These are phyloP conservation scores for Trichoderma hamatum DNA, from an alignment of 2,329 filamentous ascomycete species.

Conservation along the genomic window DNA sequence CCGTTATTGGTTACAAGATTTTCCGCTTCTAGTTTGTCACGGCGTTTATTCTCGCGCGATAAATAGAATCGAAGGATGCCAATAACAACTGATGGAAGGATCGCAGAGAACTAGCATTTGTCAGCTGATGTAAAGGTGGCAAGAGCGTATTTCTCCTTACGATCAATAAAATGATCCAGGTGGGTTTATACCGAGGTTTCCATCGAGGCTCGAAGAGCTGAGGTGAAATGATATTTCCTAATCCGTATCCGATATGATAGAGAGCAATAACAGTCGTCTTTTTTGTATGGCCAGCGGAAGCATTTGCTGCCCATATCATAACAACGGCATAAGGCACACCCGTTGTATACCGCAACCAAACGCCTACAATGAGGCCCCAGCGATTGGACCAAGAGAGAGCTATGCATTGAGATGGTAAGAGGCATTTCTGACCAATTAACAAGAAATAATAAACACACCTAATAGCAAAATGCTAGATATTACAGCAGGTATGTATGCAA, in stretches of 20 bases:
- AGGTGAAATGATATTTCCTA: conserved; percentile 43
- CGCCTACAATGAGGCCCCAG: conserved; percentile 29
- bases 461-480: conserved; percentile 28
- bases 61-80: conserved; percentile 24
- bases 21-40: conserved; percentile 23
- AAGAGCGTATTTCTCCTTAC: not conserved
- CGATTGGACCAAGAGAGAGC: conserved; percentile 27
- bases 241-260: conserved; percentile 42
- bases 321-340: conserved; percentile 32
- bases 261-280: conserved; percentile 46
- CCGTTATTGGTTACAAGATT: conserved; percentile 10
- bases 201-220: conserved; percentile 34
- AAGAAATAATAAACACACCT: not conserved
- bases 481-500: conserved; percentile 27
- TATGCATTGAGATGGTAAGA: not conserved
- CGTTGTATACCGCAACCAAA: conserved; percentile 27
- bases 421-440: not conserved
- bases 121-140: not conserved
- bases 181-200: conserved; percentile 32
- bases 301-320: conserved; percentile 28
- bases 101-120: conserved; percentile 5
- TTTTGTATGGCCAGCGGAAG: conserved; percentile 46
- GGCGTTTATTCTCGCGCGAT: conserved; percentile 25
- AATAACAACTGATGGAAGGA: conserved; percentile 28
- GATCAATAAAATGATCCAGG: conserved; percentile 31